Conservation (phyloP, 2,329 filamentous ascomycete genomes). For the Aspergillus spinulosporus region DNA sequence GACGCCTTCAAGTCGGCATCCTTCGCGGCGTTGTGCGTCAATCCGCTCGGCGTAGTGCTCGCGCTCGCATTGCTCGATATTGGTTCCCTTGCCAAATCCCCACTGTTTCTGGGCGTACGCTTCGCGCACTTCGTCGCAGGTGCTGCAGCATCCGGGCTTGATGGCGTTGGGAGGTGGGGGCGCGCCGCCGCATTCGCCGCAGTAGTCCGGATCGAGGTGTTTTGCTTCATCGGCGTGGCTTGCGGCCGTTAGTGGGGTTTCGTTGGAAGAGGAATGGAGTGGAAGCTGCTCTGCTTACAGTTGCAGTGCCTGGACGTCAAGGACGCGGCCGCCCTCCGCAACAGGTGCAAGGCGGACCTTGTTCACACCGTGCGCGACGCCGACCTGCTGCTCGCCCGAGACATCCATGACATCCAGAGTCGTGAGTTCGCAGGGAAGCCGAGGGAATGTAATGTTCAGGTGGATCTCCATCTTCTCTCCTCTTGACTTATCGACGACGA, state of each 20-base stretch:
- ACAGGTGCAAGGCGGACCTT: constrained; percentile 79
- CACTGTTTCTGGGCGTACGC: constrained; percentile 87
- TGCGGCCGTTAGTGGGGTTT: background rate
- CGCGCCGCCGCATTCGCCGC: constrained; percentile 89
- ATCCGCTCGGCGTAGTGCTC: constrained; percentile 92
- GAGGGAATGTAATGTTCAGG: constrained; percentile 93
- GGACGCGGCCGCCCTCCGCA: constrained; percentile 71
- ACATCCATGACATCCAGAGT: constrained; percentile 99
- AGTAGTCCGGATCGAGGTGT: constrained; percentile 90
- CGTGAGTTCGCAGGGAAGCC: constrained; percentile 88
- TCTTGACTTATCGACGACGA: constrained; percentile 95
- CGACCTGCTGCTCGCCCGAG: constrained; percentile 92
- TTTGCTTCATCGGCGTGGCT: constrained; percentile 68
- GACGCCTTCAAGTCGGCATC: constrained; percentile 88
- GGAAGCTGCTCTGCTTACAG: constrained; percentile 52
- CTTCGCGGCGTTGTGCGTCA: constrained; percentile 83
- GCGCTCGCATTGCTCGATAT: constrained; percentile 90
- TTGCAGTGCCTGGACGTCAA: constrained; percentile 68
- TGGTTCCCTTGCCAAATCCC: constrained; percentile 90
- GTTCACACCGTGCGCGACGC: constrained; percentile 86
- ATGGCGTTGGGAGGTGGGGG: constrained; percentile 69
- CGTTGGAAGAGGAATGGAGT: no score
- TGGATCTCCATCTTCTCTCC: constrained; percentile 99
- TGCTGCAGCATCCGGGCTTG: constrained; percentile 93
- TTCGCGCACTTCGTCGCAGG: constrained; percentile 93